Base-by-base conservation (phyloP, 1,139 yeast genomes). In the Waltiozyma sp. region DNA sequence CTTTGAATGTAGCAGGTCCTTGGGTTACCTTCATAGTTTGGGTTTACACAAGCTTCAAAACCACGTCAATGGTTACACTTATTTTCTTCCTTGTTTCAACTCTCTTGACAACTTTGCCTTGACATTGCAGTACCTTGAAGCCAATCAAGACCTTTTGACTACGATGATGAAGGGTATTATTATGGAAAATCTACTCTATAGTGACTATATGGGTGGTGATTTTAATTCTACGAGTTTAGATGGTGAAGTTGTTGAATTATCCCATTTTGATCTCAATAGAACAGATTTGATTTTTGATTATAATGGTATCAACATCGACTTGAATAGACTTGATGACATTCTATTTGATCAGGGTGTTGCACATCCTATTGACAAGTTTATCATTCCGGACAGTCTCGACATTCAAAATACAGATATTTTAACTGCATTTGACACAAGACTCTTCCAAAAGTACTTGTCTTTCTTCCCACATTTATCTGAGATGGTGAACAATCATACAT, bases 301-400 rank as follows among this genome's bases (percentile, higher is more conserved):
- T 23, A 61, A 61, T 33, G 54, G 50, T 5, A 40, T 51, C 4
- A 41, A 45, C 2, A 36, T 65, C 54, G 39, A 49, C 19, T 36
- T 63, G 52, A 45, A 65, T 2, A 66, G 69, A 41, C 71, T 76
- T 47, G 67, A 77, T 2, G 96, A 91, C 58, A 70, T 87, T 9
- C 59, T 91, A 16, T 89, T 85, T 58, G 78, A 75, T 48, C 81
- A 83, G 56, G 98, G 97, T 1, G 96, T 89, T 0, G 75, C 86
- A 2, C 97, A 88, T 57, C 77, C 89, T 2, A 65, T 84, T 6
- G 64, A 70, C 39, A 61, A 70, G 11, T 67, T 86, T 0, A 56
- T 75, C 2, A 62, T 87, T 10, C 95, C 96, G 0, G 60, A 63
- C 0, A 60, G 65, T 28, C 62, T 89, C 28, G 60, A 66, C 10